Evolutionary conservation across 345 rosid species (phyloP).

Genomic region (Euphorbia pulcherrima): DNA sequence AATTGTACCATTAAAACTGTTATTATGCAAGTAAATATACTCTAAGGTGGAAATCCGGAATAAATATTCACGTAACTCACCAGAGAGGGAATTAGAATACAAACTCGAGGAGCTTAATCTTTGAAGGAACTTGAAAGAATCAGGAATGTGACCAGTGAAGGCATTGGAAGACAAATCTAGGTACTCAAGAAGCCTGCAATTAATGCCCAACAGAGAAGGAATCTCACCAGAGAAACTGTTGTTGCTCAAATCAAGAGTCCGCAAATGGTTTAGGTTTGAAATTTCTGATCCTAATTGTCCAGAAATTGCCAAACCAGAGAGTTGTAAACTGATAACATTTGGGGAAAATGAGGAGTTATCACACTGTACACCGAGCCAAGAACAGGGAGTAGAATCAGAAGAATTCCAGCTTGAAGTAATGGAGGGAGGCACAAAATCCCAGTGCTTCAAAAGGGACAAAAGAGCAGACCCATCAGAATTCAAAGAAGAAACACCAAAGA

Average conservation of each 20-base stretch:
- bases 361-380: conserved; percentile 60
- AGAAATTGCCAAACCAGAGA: conserved; percentile 41
- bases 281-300: conserved; percentile 62
- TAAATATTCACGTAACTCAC: conserved; percentile 55
- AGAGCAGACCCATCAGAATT: conserved; percentile 49
- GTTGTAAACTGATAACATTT: conserved; percentile 41
- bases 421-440: conserved; percentile 38
- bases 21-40: conserved; percentile 33
- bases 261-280: conserved; percentile 34
- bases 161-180: conserved; percentile 54
- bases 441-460: conserved; percentile 47
- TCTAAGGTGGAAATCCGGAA: conserved; percentile 39
- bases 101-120: conserved; percentile 32
- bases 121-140: conserved; percentile 34
- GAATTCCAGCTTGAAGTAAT: conserved; percentile 52
- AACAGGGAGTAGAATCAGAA: conserved; percentile 50
- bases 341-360: conserved; percentile 17
- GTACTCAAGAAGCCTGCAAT: conserved; percentile 43
- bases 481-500: conserved; percentile 20
- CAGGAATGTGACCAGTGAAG: conserved; percentile 53
- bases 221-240: conserved; percentile 52
- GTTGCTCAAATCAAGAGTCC: conserved; percentile 43
- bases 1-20: conserved; percentile 60
- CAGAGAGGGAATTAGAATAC: conserved; percentile 45
- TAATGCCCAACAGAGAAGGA: conserved; percentile 47